Evolutionary conservation across 805 yeast species (phyloP), one percentile per base, ranked within the genome.

Genomic region (Kodamaea restingae): DNA sequence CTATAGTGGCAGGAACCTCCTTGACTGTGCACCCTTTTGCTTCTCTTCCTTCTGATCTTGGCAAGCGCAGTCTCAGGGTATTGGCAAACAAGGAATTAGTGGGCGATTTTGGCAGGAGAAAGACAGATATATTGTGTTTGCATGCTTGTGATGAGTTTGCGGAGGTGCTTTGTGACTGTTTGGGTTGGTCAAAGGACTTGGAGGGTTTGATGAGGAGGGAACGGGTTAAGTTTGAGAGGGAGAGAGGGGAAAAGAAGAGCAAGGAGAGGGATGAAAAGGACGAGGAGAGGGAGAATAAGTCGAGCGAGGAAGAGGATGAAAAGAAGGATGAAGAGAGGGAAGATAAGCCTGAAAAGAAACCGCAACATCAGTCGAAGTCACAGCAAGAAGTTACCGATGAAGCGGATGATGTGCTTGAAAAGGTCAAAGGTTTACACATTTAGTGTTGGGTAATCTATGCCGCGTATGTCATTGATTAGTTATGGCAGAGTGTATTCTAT

Each of bases 11-110:
- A 0, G 98, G 98, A 1, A 88, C 97, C 0, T 86, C 96, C 0
- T 71, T 91, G 28, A 78, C 90, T 1, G 98, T 91, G 1, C 79
- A 78, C 46, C 98, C 98, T 2, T 91, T 91, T 71, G 96, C 96
- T 1, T 70, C 79, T 7, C 64, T 91, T 36, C 96, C 96, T 0
- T 60, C 75, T 2, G 88, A 84, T 50, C 75, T 82, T 0, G 67
- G 70, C 3, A 52, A 60, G 1, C 38, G 39, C 3, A 60, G 76
- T 14, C 55, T 68, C 3, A 68, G 98, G 44, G 79, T 81, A 0
- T 69, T 91, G 41, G 71, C 88, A 25, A 91, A 91, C 55, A 71
- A 73, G 39, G 96, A 86, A 43, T 51, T 61, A 0, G 96, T 86
- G 10, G 98, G 98, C 3, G 83, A 78, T 48, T 84, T 84, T 14